These are phyloP conservation scores for Beauveria bassiana DNA, from an alignment of 2,329 filamentous ascomycete genomes.

Conservation along the genomic window DNA sequence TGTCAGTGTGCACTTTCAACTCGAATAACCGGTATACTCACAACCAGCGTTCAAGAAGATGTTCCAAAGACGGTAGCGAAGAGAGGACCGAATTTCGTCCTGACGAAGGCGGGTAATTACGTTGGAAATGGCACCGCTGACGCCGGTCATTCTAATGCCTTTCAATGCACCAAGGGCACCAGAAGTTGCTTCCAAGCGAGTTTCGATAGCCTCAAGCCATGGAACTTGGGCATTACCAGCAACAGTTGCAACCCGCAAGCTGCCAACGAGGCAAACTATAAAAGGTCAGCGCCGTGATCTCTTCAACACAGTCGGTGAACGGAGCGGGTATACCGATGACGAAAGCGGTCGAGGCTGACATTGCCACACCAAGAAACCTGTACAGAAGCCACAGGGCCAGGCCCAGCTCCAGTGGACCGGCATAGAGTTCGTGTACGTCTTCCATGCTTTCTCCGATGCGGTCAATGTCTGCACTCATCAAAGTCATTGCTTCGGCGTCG, in stretches of 20 bases:
- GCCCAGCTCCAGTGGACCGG: conserved; percentile 25
- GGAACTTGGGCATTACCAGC: conserved; percentile 18
- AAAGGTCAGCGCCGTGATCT: neutral
- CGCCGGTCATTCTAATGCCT: conserved; percentile 34
- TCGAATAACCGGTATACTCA: conserved; percentile 1
- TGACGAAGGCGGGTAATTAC: conserved; percentile 28
- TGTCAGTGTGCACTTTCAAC: neutral
- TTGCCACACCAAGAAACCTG: conserved; percentile 17
- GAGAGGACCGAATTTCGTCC: conserved; percentile 26
- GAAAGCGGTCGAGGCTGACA: conserved; percentile 17
- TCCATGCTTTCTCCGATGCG: conserved; percentile 21
- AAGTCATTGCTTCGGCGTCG: conserved; percentile 28
- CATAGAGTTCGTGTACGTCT: conserved; percentile 27
- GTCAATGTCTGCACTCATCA: conserved; percentile 39
- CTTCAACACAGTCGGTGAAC: fast-evolving
- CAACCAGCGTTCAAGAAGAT: conserved; percentile 14
- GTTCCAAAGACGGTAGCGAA: conserved; percentile 18
- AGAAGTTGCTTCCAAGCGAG: conserved; percentile 18
- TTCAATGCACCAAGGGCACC: conserved; percentile 26
- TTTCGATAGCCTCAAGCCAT: conserved; percentile 21
- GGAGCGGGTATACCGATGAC: conserved; percentile 13
- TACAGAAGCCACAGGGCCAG: conserved; percentile 28
- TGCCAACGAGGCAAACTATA: conserved; percentile 12
- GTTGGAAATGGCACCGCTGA: conserved; percentile 24
- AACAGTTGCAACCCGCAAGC: conserved; percentile 17